phyloP scores from a whole-genome alignment of 768 basidiomycete genomes.

The Suillus fuscotomentosus region DNA sequence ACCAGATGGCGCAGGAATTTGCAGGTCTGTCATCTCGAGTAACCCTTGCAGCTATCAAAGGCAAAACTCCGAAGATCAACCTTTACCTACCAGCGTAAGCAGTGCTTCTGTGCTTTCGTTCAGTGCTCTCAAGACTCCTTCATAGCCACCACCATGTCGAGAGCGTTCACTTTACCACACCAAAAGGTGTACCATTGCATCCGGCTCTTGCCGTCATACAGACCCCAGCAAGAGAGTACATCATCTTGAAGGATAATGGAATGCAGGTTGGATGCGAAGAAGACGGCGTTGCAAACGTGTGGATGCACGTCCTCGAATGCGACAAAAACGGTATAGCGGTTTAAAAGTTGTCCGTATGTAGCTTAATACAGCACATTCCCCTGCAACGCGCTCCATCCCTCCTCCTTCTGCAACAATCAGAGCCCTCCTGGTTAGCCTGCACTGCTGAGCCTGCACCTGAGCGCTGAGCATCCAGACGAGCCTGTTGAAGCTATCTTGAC shows the following conservation, averaged over 20 bases:
- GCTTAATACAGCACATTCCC: too few species aligned
- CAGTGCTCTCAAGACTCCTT: slow-evolving; percentile 7
- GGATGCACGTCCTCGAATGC: slow-evolving; percentile 61
- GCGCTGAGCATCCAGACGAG: too few species aligned
- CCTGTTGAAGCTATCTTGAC: too few species aligned
- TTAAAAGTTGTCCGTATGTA: too few species aligned
- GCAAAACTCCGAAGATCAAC: slow-evolving; percentile 36
- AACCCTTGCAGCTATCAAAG: slow-evolving; percentile 11
- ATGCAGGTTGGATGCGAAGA: slow-evolving; percentile 78
- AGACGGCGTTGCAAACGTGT: slow-evolving; percentile 61
- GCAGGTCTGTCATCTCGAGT: slow-evolving; percentile 41
- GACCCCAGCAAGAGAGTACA: slow-evolving; percentile 67
- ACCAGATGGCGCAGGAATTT: slow-evolving; percentile 72
- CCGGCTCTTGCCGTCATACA: slow-evolving; percentile 66
- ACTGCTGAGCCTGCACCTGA: too few species aligned
- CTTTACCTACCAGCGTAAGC: slow-evolving; percentile 69
- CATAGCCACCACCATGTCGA: slow-evolving; percentile 49
- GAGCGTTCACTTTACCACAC: slow-evolving; percentile 62
- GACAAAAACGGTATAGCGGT: slow-evolving; percentile 13
- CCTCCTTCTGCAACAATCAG: too few species aligned
- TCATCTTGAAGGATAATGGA: slow-evolving; percentile 70
- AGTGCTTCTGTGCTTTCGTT: neutral
- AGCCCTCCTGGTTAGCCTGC: too few species aligned
- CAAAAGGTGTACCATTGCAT: slow-evolving; percentile 47
- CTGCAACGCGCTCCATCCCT: too few species aligned